Conservation (phyloP, 768 basidiomycete species). For the Suillus subluteus region DNA sequence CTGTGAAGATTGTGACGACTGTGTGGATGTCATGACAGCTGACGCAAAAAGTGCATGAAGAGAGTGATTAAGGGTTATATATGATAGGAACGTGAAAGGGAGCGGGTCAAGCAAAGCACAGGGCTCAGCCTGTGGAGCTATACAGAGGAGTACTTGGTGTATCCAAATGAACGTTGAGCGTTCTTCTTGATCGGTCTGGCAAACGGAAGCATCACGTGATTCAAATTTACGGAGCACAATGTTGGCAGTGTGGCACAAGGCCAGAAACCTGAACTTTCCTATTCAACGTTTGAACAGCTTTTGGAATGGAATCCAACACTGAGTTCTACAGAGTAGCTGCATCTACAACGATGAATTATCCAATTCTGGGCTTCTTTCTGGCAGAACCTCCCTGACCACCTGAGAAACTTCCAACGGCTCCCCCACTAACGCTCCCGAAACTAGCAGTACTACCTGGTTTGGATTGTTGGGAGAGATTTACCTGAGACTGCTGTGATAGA, state of each 20-base stretch:
- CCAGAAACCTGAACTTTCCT: background rate
- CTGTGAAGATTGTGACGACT: conserved; percentile 14
- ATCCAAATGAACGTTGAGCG: background rate
- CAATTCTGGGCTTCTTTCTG: conserved; percentile 66
- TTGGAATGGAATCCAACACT: background rate
- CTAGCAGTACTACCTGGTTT: conserved; percentile 66
- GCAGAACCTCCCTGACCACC: conserved; percentile 40
- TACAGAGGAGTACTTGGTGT: background rate
- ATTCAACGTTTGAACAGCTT: background rate
- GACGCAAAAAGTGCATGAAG: conserved; percentile 14
- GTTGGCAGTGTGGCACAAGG: conserved; percentile 2
- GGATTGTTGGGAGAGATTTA: conserved; percentile 31
- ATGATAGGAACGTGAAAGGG: conserved; percentile 11
- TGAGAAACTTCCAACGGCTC: conserved; percentile 32
- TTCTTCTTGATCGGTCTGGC: conserved; percentile 11
- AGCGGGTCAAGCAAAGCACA: conserved; percentile 6
- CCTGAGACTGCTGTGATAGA: conserved; percentile 31
- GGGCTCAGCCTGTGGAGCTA: conserved; percentile 11
- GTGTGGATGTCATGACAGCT: conserved; percentile 12
- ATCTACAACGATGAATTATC: conserved; percentile 28
- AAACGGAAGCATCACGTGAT: background rate
- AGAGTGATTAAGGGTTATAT: conserved; percentile 13
- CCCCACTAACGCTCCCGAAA: conserved; percentile 62
- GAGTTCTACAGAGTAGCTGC: background rate
- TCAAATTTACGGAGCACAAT: background rate